These are phyloP conservation scores for Coemansia sp. DNA, from an alignment of 192 early-diverging fungal genomes.

Conservation along the genomic window DNA sequence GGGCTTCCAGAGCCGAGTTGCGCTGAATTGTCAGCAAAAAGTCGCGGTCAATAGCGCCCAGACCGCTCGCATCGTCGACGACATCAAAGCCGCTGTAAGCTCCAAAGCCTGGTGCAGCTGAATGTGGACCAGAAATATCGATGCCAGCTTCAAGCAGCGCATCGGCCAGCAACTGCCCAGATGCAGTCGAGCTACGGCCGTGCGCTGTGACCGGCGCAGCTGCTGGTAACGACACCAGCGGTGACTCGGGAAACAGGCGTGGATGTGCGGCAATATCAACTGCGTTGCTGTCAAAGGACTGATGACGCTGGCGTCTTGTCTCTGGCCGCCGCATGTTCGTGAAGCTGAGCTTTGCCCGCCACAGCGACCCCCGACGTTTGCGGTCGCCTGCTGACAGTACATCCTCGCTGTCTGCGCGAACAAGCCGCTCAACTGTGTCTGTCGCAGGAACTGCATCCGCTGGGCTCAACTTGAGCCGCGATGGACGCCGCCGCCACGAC, in stretches of 20 bases:
- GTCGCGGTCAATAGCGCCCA: conserved; percentile 45
- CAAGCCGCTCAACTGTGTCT: background rate
- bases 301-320: conserved; percentile 40
- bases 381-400: conserved; percentile 15
- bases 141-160: conserved; percentile 14
- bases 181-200: conserved; percentile 7
- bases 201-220: conserved; percentile 28
- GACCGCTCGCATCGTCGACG: conserved; percentile 11
- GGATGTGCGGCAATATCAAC: conserved; percentile 43
- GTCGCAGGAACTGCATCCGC: background rate
- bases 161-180: conserved; percentile 20
- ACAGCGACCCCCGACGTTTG: conserved; percentile 39
- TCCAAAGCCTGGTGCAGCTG: conserved; percentile 2
- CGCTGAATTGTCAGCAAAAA: conserved; percentile 51
- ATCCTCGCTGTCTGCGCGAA: background rate
- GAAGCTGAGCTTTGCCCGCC: conserved; percentile 51
- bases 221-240: conserved; percentile 39
- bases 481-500: conserved; percentile 20
- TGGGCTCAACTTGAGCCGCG: conserved; percentile 11
- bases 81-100: background rate
- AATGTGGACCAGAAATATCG: conserved; percentile 12
- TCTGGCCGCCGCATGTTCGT: conserved; percentile 47
- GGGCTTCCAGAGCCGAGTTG: conserved; percentile 47
- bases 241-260: conserved; percentile 36
- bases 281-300: conserved; percentile 44